phyloP scores from a whole-genome alignment of 441 rosid species.

The Capsella rubella region DNA sequence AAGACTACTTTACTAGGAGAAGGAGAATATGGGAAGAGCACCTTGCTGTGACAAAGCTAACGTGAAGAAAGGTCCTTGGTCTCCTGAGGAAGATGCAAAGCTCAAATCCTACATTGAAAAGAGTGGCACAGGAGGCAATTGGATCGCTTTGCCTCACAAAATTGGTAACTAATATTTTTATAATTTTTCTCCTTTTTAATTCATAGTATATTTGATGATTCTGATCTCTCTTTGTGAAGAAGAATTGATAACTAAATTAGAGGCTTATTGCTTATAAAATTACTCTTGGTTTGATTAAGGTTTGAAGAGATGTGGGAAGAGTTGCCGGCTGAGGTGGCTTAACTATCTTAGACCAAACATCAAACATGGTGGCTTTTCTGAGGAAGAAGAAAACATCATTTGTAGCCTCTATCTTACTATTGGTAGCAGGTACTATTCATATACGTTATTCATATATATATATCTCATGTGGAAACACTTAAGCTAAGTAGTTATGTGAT shows the following conservation, averaged over 20 bases:
- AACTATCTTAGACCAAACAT: slow-evolving; percentile 88
- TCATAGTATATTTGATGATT: not conserved
- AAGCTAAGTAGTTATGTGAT: not conserved
- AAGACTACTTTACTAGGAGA: slow-evolving; percentile 14
- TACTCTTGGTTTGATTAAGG: slow-evolving; percentile 45
- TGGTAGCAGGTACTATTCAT: slow-evolving; percentile 72
- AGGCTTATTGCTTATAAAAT: not conserved
- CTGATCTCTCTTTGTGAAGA: not conserved
- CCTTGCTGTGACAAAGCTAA: slow-evolving; percentile 74
- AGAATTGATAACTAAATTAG: not conserved
- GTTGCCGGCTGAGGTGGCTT: slow-evolving; percentile 88
- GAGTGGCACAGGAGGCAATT: slow-evolving; percentile 67
- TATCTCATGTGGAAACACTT: slow-evolving; percentile 5
- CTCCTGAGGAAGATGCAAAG: slow-evolving; percentile 69
- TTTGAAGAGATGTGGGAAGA: slow-evolving; percentile 89
- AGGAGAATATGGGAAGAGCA: slow-evolving; percentile 68
- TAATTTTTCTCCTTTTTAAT: not conserved
- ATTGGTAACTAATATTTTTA: slow-evolving; percentile 45
- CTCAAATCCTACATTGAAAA: slow-evolving; percentile 62
- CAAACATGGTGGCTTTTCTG: slow-evolving; percentile 91
- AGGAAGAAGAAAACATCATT: slow-evolving; percentile 86
- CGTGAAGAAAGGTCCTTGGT: slow-evolving; percentile 78
- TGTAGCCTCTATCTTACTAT: slow-evolving; percentile 79
- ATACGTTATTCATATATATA: not conserved
- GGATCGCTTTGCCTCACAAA: slow-evolving; percentile 72